Base-by-base conservation (phyloP, 176 grass and related monocot species). In the Lolium rigidum region DNA sequence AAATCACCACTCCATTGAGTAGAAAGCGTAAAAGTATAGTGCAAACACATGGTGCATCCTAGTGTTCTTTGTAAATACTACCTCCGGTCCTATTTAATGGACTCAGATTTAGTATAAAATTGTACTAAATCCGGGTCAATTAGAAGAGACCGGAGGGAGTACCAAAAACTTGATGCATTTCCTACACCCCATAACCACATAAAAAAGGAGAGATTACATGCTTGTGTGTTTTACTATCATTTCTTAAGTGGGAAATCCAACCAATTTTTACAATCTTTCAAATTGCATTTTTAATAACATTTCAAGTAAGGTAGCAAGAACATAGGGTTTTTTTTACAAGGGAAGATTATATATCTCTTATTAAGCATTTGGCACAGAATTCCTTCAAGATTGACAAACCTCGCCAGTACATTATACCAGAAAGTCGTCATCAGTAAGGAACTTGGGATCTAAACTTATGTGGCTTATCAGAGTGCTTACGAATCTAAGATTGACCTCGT, bases 11-110 rank as follows among this genome's bases (percentile, higher is more conserved):
- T 62, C 21, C 11, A 28, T 14, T 26, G 60, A 5, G 24, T 28
- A 63, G 60, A 60, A 60, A 60, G 58, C 0, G n/a, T 59, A 59
- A 9, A 59, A 4, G 58, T 60, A n/a, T 9, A 60, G 20, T 60
- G 58, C 58, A 60, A 11, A 61, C 58, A 61, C 58, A 20, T 55
- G 16, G 28, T 55, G 74, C 37, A 50, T 17, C 54, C 49, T 54
- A 35, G 52, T 35, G 8, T 31, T 76, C 15, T 76, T 54, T 35
- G 73, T 54, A 76, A 76, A 76, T 22, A n/a, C n/a, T n/a, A n/a
- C n/a, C n/a, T n/a, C n/a, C n/a, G n/a, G n/a, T n/a, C n/a, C n/a
- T n/a, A n/a, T n/a, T n/a, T n/a, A n/a, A n/a, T n/a, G n/a, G n/a
- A n/a, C n/a, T n/a, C n/a, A n/a, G n/a, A n/a, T n/a, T n/a, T n/a